phyloP scores from a whole-genome alignment of 1,139 yeast genomes.

The Kurtzmaniella quercitrusa region DNA sequence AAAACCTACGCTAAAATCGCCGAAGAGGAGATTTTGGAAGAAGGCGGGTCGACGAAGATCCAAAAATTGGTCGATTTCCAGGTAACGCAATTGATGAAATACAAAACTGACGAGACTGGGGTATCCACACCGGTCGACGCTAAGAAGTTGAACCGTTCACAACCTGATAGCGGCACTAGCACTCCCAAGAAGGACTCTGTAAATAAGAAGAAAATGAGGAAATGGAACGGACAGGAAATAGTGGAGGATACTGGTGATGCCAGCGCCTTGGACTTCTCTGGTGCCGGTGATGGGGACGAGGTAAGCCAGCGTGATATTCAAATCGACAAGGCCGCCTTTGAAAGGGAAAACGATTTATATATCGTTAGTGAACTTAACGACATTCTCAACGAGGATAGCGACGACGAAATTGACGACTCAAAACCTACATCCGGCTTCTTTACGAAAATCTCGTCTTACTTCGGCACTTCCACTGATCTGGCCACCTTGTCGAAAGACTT shows the following conservation, averaged over 20 bases:
- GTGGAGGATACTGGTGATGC: conserved; percentile 19
- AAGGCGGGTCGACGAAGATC: conserved; percentile 18
- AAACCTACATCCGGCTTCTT: conserved; percentile 24
- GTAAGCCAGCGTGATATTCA: conserved; percentile 29
- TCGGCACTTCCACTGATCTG: conserved; percentile 34
- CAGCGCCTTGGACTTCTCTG: conserved; percentile 34
- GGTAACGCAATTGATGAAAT: conserved; percentile 34
- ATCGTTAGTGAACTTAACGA: conserved; percentile 42
- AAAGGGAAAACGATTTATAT: conserved; percentile 36
- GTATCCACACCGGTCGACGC: not conserved
- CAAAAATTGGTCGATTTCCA: conserved; percentile 37
- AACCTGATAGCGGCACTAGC: conserved; percentile 9
- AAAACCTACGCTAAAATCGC: conserved; percentile 29
- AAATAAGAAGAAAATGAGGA: conserved; percentile 36
- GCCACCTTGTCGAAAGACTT: conserved; percentile 41
- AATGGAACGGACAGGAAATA: conserved; percentile 41
- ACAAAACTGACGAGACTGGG: conserved; percentile 15
- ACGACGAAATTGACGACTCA: conserved; percentile 19
- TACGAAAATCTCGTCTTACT: conserved; percentile 33
- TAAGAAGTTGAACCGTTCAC: conserved; percentile 2
- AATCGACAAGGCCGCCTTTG: conserved; percentile 32
- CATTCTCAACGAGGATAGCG: conserved; percentile 33
- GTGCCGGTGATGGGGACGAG: conserved; percentile 34
- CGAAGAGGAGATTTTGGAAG: conserved; percentile 22
- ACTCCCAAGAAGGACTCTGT: conserved; percentile 8